A percentile compares a stretch with the other conserved stretches of the same genome.
These are phyloP conservation scores for Amylostereum chailletii DNA, from an alignment of 1,284 basidiomycete species.

Conservation along the genomic window DNA sequence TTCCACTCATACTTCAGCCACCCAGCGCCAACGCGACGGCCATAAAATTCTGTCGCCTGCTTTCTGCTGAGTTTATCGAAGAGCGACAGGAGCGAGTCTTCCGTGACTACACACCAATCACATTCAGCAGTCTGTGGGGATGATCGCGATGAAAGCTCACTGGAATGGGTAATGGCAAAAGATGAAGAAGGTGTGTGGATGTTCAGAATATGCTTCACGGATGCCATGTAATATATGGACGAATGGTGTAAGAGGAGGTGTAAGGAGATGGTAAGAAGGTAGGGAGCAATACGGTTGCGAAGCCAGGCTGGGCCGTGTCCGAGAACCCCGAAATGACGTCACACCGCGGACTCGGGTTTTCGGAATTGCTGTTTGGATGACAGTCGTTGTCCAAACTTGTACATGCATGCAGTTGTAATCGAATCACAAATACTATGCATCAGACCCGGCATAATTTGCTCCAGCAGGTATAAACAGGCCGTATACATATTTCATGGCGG, in stretches of 20 bases:
- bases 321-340: no score
- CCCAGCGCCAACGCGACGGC: constrained; percentile 54
- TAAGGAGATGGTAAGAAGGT: neutral
- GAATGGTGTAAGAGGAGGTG: neutral
- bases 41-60: constrained; percentile 41
- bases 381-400: no score
- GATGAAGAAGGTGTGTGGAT: constrained; percentile 69
- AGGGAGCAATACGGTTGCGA: no score
- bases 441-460: no score
- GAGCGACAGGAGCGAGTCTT: constrained; percentile 53
- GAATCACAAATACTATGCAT: no score
- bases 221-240: constrained; percentile 11
- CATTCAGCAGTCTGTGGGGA: no score
- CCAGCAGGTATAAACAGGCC: no score
- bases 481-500: no score
- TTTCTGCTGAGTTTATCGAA: constrained; percentile 66
- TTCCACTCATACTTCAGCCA: constrained; percentile 79
- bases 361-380: no score
- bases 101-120: constrained; percentile 36
- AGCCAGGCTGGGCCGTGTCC: no score
- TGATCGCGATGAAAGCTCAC: constrained; percentile 30
- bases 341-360: no score
- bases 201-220: constrained; percentile 40
- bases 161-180: constrained; percentile 63
- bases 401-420: no score